Conservation (phyloP, 2,329 filamentous ascomycete genomes). For the Biscogniauxia sp. region DNA sequence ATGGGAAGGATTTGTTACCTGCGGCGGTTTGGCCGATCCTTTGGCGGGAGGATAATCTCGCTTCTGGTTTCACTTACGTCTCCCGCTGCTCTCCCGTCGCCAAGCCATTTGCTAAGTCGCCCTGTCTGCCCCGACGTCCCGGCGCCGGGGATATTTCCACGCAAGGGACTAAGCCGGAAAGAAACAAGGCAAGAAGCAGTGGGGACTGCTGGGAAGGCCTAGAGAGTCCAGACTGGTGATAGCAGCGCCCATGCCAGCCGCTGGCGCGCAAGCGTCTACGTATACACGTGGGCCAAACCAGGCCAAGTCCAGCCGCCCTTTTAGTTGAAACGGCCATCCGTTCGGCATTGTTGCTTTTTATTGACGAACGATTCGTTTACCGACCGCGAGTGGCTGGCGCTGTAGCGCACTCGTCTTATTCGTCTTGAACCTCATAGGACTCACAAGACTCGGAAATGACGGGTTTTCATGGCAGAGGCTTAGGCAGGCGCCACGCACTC, state of each 20-base stretch:
- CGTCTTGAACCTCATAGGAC: neutral
- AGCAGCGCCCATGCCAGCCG: neutral
- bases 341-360: neutral
- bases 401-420: neutral
- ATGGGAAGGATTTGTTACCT: neutral
- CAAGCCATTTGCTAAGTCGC: neutral
- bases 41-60: neutral
- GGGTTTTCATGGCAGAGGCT: neutral
- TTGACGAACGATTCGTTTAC: neutral
- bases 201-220: neutral
- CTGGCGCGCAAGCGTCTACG: neutral
- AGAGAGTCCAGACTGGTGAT: neutral
- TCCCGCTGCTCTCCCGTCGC: neutral
- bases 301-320: neutral
- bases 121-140: neutral
- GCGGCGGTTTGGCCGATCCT: neutral
- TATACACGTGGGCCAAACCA: neutral
- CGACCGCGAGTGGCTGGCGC: neutral
- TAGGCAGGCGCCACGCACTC: no score
- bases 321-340: neutral
- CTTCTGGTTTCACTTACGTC: neutral
- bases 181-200: neutral
- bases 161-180: neutral
- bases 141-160: neutral
- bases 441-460: neutral